A percentile compares a stretch with the other conserved stretches of the same genome.
These are phyloP conservation scores for Arthrobotrys sphaeroides DNA, from an alignment of 2,329 filamentous ascomycete species.

Conservation along the genomic window DNA sequence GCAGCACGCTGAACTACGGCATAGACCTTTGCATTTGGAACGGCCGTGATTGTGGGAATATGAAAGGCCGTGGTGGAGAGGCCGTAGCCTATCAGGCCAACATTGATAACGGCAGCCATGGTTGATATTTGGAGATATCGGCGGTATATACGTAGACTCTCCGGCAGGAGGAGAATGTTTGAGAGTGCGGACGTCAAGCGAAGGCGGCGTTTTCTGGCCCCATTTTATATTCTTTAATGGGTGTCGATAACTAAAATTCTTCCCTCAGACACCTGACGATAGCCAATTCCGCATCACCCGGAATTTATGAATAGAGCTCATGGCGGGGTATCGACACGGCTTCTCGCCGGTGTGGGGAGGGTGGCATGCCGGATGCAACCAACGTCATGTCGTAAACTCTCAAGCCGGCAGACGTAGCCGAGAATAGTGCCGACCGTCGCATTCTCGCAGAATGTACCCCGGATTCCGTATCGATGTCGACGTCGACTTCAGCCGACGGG, in stretches of 20 bases:
- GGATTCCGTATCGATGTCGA: constrained; percentile 7
- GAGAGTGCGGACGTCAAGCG: neutral
- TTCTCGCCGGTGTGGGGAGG: constrained; percentile 19
- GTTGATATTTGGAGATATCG: constrained; percentile 12
- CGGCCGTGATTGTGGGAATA: constrained; percentile 65
- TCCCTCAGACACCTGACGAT: constrained; percentile 11
- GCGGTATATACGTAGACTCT: neutral
- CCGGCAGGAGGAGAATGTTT: neutral
- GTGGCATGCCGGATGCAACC: constrained; percentile 25
- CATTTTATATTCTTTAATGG: neutral
- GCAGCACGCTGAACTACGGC: constrained; percentile 64
- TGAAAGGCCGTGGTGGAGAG: constrained; percentile 65
- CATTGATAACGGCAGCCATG: constrained; percentile 61
- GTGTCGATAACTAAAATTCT: neutral
- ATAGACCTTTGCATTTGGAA: constrained; percentile 64
- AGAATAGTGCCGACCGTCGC: constrained; percentile 24
- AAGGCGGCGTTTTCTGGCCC: neutral
- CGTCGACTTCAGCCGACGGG: neutral
- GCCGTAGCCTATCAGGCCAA: constrained; percentile 67
- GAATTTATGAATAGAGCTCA: constrained; percentile 31
- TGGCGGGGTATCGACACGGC: constrained; percentile 17
- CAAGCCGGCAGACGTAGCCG: constrained; percentile 29
- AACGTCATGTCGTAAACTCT: constrained; percentile 26
- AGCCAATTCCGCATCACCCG: constrained; percentile 4
- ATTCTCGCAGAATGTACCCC: constrained; percentile 1